Conservation (phyloP, 192 early-diverging fungal species). For the Coemansia sp. region DNA sequence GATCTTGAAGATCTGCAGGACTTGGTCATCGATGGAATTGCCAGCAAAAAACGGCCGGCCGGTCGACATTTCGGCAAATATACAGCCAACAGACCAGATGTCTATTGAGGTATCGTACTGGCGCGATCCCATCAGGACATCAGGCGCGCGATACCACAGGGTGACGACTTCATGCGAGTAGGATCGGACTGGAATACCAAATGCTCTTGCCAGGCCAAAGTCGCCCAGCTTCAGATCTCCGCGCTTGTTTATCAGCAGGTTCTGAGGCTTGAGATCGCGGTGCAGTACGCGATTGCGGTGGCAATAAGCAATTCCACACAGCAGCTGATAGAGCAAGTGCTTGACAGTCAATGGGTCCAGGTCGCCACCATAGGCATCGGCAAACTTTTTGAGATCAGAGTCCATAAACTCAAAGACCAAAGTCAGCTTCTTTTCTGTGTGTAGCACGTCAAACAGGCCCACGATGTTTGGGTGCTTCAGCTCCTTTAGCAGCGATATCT, state of each 20-base stretch:
- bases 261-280: constrained; percentile 89
- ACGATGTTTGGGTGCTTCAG: constrained; percentile 75
- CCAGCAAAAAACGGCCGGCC: constrained; percentile 93
- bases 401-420: constrained; percentile 99
- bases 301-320: constrained; percentile 96
- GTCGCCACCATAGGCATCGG: constrained; percentile 86
- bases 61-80: constrained; percentile 88
- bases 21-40: constrained; percentile 83
- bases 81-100: constrained; percentile 87
- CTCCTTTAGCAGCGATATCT: constrained; percentile 82
- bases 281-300: constrained; percentile 96
- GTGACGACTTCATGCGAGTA: constrained; percentile 90
- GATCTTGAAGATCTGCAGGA: constrained; percentile 90
- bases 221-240: constrained; percentile 86
- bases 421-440: constrained; percentile 97
- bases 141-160: constrained; percentile 87
- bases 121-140: constrained; percentile 85
- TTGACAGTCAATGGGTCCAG: constrained; percentile 82
- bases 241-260: constrained; percentile 93
- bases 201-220: constrained; percentile 96
- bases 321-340: constrained; percentile 97
- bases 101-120: constrained; percentile 90
- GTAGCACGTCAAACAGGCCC: constrained; percentile 93
- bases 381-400: constrained; percentile 98
- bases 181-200: constrained; percentile 91